Conservation (phyloP, 305 asterid genomes). For the Nicotiana rustica region DNA sequence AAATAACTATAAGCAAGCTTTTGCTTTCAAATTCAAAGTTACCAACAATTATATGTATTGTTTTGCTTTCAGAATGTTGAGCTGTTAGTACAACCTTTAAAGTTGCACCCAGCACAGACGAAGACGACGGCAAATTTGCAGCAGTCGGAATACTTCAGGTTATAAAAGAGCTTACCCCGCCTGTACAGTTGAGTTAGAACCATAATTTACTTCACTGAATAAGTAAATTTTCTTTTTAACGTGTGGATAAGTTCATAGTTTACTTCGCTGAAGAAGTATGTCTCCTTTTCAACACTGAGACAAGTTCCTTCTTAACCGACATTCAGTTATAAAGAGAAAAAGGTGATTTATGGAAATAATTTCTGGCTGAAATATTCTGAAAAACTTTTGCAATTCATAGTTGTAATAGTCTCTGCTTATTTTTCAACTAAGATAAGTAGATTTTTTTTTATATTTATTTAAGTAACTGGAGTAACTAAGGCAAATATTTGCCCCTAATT, state of each 20-base stretch:
- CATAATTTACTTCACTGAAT: not conserved
- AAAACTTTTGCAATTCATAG: not conserved
- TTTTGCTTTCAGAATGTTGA: slow-evolving; percentile 60
- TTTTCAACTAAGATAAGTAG: not conserved
- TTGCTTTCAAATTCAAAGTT: not conserved
- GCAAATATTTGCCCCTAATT: slow-evolving; percentile 13
- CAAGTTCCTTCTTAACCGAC: too few species aligned
- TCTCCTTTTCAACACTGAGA: too few species aligned
- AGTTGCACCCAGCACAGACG: slow-evolving; percentile 55
- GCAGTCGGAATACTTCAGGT: slow-evolving; percentile 97
- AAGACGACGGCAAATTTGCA: slow-evolving; percentile 93
- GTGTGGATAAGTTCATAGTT: not conserved
- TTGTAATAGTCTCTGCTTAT: slow-evolving; percentile 10
- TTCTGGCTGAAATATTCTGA: too few species aligned
- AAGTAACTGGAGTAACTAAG: not conserved
- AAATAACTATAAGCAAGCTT: not conserved
- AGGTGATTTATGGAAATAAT: too few species aligned
- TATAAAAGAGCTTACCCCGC: not conserved
- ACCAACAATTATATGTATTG: slow-evolving; percentile 27
- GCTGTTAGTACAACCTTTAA: slow-evolving; percentile 61
- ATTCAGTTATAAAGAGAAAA: too few species aligned
- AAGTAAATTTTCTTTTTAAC: not conserved
- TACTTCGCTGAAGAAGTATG: too few species aligned
- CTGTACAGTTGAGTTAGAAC: not conserved
- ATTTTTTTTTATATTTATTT: too few species aligned